Evolutionary conservation across 2,329 filamentous ascomycete genomes (phyloP), one percentile per base, ranked within the genome.

Genomic region (Myriosclerotinia duriaeana): DNA sequence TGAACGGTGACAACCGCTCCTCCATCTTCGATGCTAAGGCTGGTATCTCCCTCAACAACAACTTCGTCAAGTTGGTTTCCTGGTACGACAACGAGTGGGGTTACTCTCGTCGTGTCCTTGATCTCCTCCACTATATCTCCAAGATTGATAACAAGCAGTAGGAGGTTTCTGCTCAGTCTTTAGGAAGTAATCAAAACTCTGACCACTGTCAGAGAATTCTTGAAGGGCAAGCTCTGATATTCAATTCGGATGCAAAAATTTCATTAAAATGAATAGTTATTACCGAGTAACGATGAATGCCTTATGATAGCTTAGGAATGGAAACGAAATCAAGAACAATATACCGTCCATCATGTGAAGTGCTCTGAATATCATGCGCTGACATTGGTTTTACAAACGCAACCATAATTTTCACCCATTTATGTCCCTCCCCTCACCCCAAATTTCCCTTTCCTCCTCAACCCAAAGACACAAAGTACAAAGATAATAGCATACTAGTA

Each of bases 51-150:
- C 90, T 99, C 77, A 99, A 98, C 89, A 83, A 93, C 78, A 93
- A 97, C 89, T 98, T 98, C 81, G 89, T 97, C 87, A 99, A 99
- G 91, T 87, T 99, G 15, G 90, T 75, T 36, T 89, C 89, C 77
- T 98, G 94, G 95, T 97, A 97, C 84, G 93, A 97, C 87, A 98
- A 98, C 87, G 94, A 98, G 88, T 97, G 93, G 93, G 95, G 93
- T 78, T 98, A 99, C 90, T 96, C 91, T 81, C 93, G 93, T 85
- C 95, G 91, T 88, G 91, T 93, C 77, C 84, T 93, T 75, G 91
- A 95, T 83, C 90, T 95, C 76, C 79, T 87, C 79, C 84, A 85
- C 82, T 90, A 93, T 85, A 86, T 93, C 77, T 84, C 90, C 81
- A 91, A 91, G 85, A 88, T 89, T 72, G 91, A 93, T 77, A 85